These are phyloP conservation scores for Thielaviopsis populi DNA, from an alignment of 2,329 filamentous ascomycete species.

Conservation along the genomic window DNA sequence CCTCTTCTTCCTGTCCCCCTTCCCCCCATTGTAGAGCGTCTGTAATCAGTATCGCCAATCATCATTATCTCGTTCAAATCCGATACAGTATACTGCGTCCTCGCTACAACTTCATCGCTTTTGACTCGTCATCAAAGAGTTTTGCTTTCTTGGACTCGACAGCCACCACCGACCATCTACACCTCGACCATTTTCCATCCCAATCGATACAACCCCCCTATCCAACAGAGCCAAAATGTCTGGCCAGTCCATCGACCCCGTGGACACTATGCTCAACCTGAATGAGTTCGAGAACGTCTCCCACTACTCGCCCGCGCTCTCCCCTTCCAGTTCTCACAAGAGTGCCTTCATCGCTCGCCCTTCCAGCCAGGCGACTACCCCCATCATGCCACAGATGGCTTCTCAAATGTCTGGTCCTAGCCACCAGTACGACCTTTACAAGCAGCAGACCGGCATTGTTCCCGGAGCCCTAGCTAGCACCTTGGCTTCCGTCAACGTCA, in stretches of 20 bases:
- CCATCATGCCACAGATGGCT: conserved; percentile 37
- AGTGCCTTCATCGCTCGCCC: conserved; percentile 36
- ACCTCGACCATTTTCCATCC: background rate
- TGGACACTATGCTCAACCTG: conserved; percentile 46
- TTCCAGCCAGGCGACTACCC: conserved; percentile 37
- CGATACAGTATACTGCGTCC: background rate
- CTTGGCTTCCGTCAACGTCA: conserved; percentile 55
- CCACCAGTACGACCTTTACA: conserved; percentile 89
- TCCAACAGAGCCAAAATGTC: conserved; percentile 20
- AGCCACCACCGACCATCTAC: background rate
- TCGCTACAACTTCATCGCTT: background rate
- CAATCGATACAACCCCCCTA: background rate
- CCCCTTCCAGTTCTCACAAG: conserved; percentile 40
- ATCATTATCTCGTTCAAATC: background rate
- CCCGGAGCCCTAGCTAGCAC: conserved; percentile 69
- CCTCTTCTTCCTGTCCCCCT: background rate
- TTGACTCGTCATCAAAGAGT: background rate
- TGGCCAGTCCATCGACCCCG: conserved; percentile 33
- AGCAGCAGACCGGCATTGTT: conserved; percentile 87
- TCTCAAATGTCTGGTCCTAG: conserved; percentile 61
- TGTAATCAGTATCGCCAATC: background rate
- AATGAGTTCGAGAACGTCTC: conserved; percentile 45
- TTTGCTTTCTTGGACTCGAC: background rate
- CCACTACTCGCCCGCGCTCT: conserved; percentile 46
- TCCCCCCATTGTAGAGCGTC: background rate